Conservation (phyloP, 2,329 filamentous ascomycete genomes). For the Ophiostoma ips region DNA sequence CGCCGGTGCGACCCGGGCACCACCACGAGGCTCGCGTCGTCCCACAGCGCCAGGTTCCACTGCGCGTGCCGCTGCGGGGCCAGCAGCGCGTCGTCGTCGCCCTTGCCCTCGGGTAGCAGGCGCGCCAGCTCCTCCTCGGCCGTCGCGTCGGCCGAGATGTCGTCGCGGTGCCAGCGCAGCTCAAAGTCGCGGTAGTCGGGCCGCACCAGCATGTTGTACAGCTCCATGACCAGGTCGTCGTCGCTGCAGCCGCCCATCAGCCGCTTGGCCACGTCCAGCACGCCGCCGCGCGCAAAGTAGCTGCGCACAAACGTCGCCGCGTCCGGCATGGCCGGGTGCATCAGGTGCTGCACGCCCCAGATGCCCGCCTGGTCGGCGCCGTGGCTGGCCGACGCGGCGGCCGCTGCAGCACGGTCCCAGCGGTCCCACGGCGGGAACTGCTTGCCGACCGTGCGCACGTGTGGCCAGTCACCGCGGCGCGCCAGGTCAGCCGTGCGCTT, state of each 20-base stretch:
- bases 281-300: constrained; percentile 55
- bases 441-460: constrained; percentile 72
- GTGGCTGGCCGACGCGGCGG: constrained; percentile 15
- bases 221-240: constrained; percentile 65
- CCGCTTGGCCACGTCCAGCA: constrained; percentile 50
- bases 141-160: constrained; percentile 53
- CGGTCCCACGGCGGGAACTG: constrained; percentile 75
- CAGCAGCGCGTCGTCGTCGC: too few relatives aligned
- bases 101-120: constrained; percentile 23
- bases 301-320: constrained; percentile 46
- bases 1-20: constrained; percentile 65
- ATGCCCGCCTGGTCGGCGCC: constrained; percentile 44
- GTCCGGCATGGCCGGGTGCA: constrained; percentile 54
- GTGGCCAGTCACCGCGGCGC: constrained; percentile 61
- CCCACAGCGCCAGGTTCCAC: constrained; percentile 73
- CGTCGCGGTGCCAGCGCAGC: constrained; percentile 76
- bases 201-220: constrained; percentile 73
- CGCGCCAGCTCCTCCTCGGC: constrained; percentile 52
- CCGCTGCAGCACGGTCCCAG: constrained; percentile 32
- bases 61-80: constrained; percentile 59
- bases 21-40: constrained; percentile 59
- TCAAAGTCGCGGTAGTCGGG: constrained; percentile 53
- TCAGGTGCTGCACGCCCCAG: constrained; percentile 79
- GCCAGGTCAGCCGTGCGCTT: constrained; percentile 43
- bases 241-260: constrained; percentile 40